phyloP scores from a whole-genome alignment of 116 monocot species.

The Zostera marina region DNA sequence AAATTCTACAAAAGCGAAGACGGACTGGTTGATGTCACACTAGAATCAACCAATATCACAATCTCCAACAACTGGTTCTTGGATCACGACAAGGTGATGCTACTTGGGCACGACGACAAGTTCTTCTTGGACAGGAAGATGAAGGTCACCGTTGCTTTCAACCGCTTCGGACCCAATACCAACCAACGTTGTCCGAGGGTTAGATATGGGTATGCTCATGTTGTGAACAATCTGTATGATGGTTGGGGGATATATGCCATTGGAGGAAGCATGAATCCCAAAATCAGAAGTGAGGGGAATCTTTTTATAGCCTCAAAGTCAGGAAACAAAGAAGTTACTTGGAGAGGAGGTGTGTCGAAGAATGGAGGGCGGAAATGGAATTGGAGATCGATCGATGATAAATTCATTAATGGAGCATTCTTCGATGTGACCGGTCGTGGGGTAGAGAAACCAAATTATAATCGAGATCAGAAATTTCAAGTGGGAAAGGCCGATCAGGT shows the following conservation, averaged over 20 bases:
- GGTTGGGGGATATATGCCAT: slow-evolving; percentile 58
- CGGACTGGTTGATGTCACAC: slow-evolving; percentile 71
- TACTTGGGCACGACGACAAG: slow-evolving; percentile 76
- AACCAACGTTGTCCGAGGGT: slow-evolving; percentile 84
- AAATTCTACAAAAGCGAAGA: slow-evolving; percentile 48
- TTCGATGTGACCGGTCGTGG: slow-evolving; percentile 29
- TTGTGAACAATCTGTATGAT: slow-evolving; percentile 57
- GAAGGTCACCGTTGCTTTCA: slow-evolving; percentile 72
- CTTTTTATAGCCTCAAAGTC: slow-evolving; percentile 19
- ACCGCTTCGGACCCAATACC: slow-evolving; percentile 71
- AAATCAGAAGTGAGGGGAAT: slow-evolving; percentile 41
- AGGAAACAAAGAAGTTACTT: slow-evolving; percentile 19
- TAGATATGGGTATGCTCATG: slow-evolving; percentile 56
- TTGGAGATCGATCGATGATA: slow-evolving; percentile 46
- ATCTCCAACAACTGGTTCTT: slow-evolving; percentile 92
- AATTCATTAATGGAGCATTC: slow-evolving; percentile 44
- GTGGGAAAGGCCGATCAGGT: slow-evolving; percentile 19
- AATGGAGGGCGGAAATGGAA: slow-evolving; percentile 8
- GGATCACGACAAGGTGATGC: slow-evolving; percentile 96
- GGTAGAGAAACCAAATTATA: slow-evolving; percentile 19
- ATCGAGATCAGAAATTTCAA: slow-evolving; percentile 22
- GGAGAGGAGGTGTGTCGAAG: slow-evolving; percentile 7
- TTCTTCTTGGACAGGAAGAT: slow-evolving; percentile 43
- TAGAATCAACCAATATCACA: slow-evolving; percentile 59
- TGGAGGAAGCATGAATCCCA: slow-evolving; percentile 53